Evolutionary conservation across 1,284 basidiomycete species (phyloP), one percentile per base, ranked within the genome.

Genomic region (Malassezia furfur): DNA sequence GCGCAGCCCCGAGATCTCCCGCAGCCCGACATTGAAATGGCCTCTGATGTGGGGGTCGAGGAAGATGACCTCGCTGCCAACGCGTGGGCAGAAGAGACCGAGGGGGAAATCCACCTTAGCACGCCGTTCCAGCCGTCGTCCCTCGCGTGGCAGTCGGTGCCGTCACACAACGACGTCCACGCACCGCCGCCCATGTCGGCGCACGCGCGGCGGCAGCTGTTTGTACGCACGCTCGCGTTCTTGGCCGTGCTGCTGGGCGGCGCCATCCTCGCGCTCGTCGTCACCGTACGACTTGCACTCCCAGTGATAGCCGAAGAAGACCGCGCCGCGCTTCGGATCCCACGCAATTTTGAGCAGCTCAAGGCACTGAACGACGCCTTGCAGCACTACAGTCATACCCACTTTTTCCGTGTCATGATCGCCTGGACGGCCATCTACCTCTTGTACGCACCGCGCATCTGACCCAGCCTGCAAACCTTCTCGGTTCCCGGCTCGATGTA

Each of bases 401-500:
- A 78, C 48, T 74, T 68, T 48, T 60, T 46, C 25, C 53, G 76
- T 8, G 76, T 78, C 1, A 59, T 78, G 14, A 57, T 73, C 8
- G 76, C 68, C 38, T 78, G 72, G 64, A 47, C 74, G 15, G 54
- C 70, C 56, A 86, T 89, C 1, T 96, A 94, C 76, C 81, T 96
- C 63, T 98, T 96, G 89, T 91, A 75, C n/a, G 60, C 52, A 9
- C 25, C 15, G 28, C 47, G 34, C 11, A 43, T n/a, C 19, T 31
- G 51, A 36, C 28, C 14, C 52, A 56, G 54, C 37, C 38, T 96
- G 4, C 93, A 98, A 79, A 88, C 91, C 0, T 98, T 96, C 77
- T 91, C 88, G 2, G 81, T 98, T 5, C 93, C 93, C 0, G 93
- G 93, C 0, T 93, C 89, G 21, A 96, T 96, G 91, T 98, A 98